Conservation (phyloP, 2,329 filamentous ascomycete genomes). For the Claviceps spartinae region DNA sequence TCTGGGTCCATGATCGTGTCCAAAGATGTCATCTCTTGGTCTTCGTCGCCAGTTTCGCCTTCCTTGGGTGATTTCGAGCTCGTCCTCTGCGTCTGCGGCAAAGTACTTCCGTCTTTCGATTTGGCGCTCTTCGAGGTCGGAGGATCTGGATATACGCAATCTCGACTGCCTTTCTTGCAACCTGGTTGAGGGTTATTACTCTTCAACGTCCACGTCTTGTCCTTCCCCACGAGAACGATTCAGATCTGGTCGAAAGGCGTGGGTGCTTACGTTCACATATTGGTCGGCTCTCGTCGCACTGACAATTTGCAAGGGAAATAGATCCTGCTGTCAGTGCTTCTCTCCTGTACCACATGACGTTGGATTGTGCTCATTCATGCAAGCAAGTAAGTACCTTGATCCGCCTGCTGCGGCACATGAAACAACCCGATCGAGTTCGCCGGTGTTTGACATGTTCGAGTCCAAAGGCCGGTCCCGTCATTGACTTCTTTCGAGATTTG, state of each 20-base stretch:
- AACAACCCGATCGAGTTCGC: slow-evolving; percentile 86
- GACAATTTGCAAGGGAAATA: background rate
- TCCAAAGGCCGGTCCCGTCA: slow-evolving; percentile 27
- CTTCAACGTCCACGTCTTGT: background rate
- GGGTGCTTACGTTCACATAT: slow-evolving; percentile 60
- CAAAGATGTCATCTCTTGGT: slow-evolving; percentile 27
- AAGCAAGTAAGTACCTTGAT: slow-evolving; percentile 50
- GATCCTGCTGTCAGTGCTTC: slow-evolving; percentile 12
- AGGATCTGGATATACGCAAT: slow-evolving; percentile 78
- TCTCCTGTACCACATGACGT: slow-evolving; percentile 7
- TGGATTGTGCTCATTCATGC: slow-evolving; percentile 4
- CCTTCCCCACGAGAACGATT: background rate
- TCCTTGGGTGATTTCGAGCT: slow-evolving; percentile 43
- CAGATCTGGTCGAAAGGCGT: background rate
- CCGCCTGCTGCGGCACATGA: slow-evolving; percentile 73
- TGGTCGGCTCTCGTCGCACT: slow-evolving; percentile 87
- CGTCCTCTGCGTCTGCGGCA: slow-evolving; percentile 27
- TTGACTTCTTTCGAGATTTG: slow-evolving; percentile 38
- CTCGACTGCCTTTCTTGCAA: slow-evolving; percentile 81
- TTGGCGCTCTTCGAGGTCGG: slow-evolving; percentile 29
- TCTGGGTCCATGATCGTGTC: slow-evolving; percentile 43
- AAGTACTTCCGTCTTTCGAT: slow-evolving; percentile 23
- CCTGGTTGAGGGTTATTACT: slow-evolving; percentile 32
- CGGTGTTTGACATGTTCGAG: slow-evolving; percentile 74
- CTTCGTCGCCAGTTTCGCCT: slow-evolving; percentile 31